Evolutionary conservation across 2,329 filamentous ascomycete genomes (phyloP), one percentile per base, ranked within the genome.

Genomic region (Stemphylium beticola): DNA sequence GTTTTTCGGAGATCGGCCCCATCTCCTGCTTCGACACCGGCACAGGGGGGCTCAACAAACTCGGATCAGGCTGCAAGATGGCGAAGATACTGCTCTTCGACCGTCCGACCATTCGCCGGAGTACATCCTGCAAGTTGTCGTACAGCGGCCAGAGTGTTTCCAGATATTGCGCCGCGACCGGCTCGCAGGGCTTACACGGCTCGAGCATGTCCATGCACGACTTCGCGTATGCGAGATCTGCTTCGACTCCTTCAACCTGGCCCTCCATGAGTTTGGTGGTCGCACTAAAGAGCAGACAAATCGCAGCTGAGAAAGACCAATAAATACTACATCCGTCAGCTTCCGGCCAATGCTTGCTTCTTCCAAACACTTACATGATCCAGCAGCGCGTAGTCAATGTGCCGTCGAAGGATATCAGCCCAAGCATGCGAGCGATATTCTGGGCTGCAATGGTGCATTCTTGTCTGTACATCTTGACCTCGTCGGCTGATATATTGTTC

Each of bases 381-480:
- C 74, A 76, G 47, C 74, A 76, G 8, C 73, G 66, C 55, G 55
- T 72, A 2, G 72, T 72, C 54, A 76, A 53, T 7, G 69, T 71
- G 32, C 72, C 71, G 24, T 72, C 71, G 29, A 73, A 73, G 3
- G 65, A 60, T 8, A 76, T 72, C 2, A 75, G 55, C 2, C 65
- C 50, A 31, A 76, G 46, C 20, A 76, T 71, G 9, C 71, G 73
- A 10, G 70, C 67, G 20, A 74, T 71, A 37, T 74, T 72, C 42
- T 74, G 73, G 0, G 66, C 73, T 4, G 74, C 74, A 8, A 74
- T 45, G 0, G 68, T 64, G 49, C 73, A 76, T 43, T 74, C 68
- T 26, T 67, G 60, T 11, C 68, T 60, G 41, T 72, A 74, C 17
- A 47, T 55, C 31, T 64, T 64, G 11, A 67, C 64, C 14, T 75